A percentile compares a stretch with the other conserved stretches of the same genome.
Evolutionary conservation across 805 yeast species (phyloP).

Genomic region (Candida glaebosa): DNA sequence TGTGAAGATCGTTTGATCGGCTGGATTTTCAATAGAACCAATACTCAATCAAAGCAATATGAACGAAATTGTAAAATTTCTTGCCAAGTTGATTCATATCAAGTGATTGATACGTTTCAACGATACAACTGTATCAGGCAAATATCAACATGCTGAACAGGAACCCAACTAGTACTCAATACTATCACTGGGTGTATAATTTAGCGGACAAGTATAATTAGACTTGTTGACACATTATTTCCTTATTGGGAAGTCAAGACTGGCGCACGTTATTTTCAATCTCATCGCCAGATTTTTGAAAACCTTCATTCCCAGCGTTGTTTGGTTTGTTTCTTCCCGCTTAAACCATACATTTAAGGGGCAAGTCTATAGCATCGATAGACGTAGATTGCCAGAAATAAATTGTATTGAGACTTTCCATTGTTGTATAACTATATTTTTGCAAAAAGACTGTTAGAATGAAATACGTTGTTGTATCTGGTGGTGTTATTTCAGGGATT

Average conservation of each 20-base stretch:
- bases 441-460: conserved; percentile 33
- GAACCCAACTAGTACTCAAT: conserved; percentile 8
- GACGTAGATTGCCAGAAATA: conserved; percentile 4
- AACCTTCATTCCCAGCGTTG: not conserved
- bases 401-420: not conserved
- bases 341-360: conserved; percentile 42
- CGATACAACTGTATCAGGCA: conserved; percentile 1
- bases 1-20: conserved; percentile 62
- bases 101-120: not conserved
- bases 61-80: too few species aligned
- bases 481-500: conserved; percentile 99
- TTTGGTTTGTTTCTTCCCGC: conserved; percentile 40
- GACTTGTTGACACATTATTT: too few species aligned
- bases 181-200: conserved; percentile 18
- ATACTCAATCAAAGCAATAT: not conserved
- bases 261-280: too few species aligned
- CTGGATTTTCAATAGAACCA: conserved; percentile 20
- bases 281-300: conserved; percentile 5
- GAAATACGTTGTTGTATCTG: conserved; percentile 99
- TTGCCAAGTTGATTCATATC: conserved; percentile 2
- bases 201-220: conserved; percentile 15
- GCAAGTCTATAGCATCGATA: conserved; percentile 20
- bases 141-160: conserved; percentile 3
- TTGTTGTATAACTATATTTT: not conserved
- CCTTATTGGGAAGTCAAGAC: conserved; percentile 18